Conservation (phyloP, 331 rosid species). For the Phaseolus coccineus region DNA sequence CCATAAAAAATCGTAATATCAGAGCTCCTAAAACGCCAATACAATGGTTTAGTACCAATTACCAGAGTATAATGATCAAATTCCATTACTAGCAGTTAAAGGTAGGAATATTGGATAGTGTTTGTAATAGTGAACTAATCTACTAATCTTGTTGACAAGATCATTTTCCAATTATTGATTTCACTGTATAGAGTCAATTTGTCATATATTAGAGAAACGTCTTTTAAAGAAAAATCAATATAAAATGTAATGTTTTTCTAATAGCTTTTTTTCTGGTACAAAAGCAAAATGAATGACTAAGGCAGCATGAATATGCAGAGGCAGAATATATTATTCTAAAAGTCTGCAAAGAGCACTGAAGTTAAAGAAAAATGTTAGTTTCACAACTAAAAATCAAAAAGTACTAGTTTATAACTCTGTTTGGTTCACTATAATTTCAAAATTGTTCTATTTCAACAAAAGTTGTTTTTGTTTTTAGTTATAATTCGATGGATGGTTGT, state of each 20-base stretch:
- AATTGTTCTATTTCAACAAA: too few species aligned
- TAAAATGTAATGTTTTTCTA: neutral
- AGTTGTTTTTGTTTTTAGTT: too few species aligned
- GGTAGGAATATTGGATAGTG: neutral
- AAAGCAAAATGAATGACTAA: neutral
- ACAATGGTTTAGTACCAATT: neutral
- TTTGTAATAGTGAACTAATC: neutral
- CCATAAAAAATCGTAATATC: neutral
- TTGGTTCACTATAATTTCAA: too few species aligned
- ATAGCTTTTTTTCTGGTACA: neutral
- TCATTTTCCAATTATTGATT: neutral
- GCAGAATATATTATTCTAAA: conserved; percentile 10
- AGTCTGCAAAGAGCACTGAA: neutral
- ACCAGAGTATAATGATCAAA: neutral
- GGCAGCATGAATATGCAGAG: conserved; percentile 9
- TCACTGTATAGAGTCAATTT: neutral
- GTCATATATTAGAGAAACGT: conserved; percentile 14
- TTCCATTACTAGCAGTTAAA: neutral
- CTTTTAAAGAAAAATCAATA: neutral
- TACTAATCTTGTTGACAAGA: conserved; percentile 21
- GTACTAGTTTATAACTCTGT: too few species aligned
- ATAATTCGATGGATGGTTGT: too few species aligned
- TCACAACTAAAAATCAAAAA: too few species aligned
- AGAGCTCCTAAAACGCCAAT: neutral
- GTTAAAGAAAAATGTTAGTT: too few species aligned